phyloP scores from a whole-genome alignment of 2,329 filamentous ascomycete genomes.

The Cercospora berteroae region DNA sequence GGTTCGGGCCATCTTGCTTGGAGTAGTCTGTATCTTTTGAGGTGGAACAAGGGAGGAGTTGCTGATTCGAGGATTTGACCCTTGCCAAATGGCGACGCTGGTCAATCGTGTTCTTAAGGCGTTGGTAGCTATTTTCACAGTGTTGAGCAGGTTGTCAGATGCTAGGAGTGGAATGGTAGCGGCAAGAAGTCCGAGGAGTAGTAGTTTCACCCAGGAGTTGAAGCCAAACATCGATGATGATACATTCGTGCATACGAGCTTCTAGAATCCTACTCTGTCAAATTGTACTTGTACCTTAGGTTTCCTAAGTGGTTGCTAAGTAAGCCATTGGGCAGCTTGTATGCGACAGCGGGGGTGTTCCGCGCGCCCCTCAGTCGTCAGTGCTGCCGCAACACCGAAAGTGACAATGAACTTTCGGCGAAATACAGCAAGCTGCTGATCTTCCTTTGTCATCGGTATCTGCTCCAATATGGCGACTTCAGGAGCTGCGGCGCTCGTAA shows the following conservation, averaged over 20 bases:
- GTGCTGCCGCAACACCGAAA: neutral
- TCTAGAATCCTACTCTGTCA: neutral
- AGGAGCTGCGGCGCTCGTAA: slow-evolving; percentile 58
- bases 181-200: slow-evolving; percentile 21
- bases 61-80: neutral
- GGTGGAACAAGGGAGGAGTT: neutral
- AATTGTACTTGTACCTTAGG: neutral
- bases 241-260: neutral
- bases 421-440: neutral
- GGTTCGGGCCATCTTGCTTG: slow-evolving; percentile 35
- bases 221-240: slow-evolving; percentile 13
- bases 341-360: neutral
- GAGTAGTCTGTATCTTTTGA: neutral
- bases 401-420: neutral
- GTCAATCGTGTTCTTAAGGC: neutral
- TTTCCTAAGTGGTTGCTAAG: neutral
- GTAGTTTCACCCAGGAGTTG: slow-evolving; percentile 17
- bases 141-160: neutral
- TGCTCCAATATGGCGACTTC: slow-evolving; percentile 38
- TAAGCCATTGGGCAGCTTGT: neutral
- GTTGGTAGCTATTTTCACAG: neutral
- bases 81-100: neutral
- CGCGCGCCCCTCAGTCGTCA: neutral
- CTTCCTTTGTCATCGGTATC: neutral
- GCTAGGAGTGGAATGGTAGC: slow-evolving; percentile 14